Base-by-base conservation (phyloP, 768 basidiomycete species). In the Suillus subalutaceus region DNA sequence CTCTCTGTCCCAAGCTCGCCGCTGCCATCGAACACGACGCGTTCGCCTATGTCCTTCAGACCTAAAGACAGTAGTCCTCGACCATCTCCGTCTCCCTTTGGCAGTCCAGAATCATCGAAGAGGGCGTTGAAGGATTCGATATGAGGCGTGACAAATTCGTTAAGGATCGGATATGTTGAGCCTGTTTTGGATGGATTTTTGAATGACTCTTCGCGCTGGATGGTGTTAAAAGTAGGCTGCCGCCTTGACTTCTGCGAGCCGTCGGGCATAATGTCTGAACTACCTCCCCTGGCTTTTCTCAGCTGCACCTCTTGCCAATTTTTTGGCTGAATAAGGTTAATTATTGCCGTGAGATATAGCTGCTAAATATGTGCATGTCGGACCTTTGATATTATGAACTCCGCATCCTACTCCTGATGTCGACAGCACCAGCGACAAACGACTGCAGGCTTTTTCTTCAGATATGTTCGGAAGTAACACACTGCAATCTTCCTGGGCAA, bases 61-160 rank as follows among this genome's bases (percentile, higher is more conserved):
- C 87, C 93, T 2, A 94, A 79, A 59, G 87, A 88, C 9, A 99
- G 75, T 12, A 99, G 77, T 0, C 97, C 97, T 41, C 84, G 84
- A 2, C 92, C 93, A 64, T 93, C 88, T 16, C 89, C 89, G 71
- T 90, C 89, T 12, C 90, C 90, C 55, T 83, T 74, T 65, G 90
- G 87, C 63, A 92, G 76, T n/a, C 91, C 91, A 63, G 91, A 90
- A 76, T 97, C 95, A 73, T 98, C 96, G 76, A 98, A 96, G 35
- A 99, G 85, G 18, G 94, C 90, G 78, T 99, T 97, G 84, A 99
- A 99, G 46, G 93, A 95, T 77, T 98, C 92, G 68, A 99, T 87
- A 75, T 98, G 96, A 7, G 97, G 97, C 30, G 87, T 81, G 63
- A 98, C 94, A 72, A 98, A 93, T 78, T 97, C 93, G 71, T 97